Evolutionary conservation across 345 rosid species (phyloP), one percentile per base, ranked within the genome.

Genomic region (Orychophragmus violaceus): DNA sequence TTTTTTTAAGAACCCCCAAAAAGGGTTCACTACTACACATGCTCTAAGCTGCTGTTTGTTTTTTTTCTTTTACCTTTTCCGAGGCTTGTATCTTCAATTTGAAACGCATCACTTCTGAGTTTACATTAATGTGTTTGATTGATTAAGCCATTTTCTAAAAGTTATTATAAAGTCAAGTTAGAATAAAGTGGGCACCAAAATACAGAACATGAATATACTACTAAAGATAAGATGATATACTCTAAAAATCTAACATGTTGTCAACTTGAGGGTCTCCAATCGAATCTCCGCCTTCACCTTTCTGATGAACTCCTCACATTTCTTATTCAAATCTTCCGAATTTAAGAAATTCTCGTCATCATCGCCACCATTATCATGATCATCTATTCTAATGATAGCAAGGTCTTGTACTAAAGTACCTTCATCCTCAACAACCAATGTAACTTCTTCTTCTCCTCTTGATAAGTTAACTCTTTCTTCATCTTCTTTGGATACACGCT

Each of bases 221-320:
- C 30, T 5, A 8, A 37, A 12, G 4, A 8, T 49, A 49, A 23
- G 54, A 2, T n/a, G n/a, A n/a, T n/a, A n/a, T n/a, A n/a, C n/a
- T n/a, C n/a, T n/a, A n/a, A n/a, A n/a, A n/a, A n/a, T n/a, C 17
- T 53, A 70, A 21, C 51, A 24, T 13, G 52, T 49, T 18, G 74
- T 23, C 61, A 56, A 12, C 19, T 67, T 58, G 60, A 11, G 42
- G 4, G 77, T 68, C 68, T 77, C 80, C 6, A 16, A n/a, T 55
- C 68, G 39, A 66, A 87, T 83, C 37, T 14, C 69, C 3, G 71
- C 68, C 45, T 50, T 86, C 87, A 91, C 76, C 75, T 27, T 83
- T 48, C 69, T 86, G 16, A 88, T 91, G 71, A 88, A 91, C 1
- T 86, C 83, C 0, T 88, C 97, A 36, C 85, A 88, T 76, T 76